phyloP scores from a whole-genome alignment of 1,139 yeast species.

The Kodamaea derodonti region DNA sequence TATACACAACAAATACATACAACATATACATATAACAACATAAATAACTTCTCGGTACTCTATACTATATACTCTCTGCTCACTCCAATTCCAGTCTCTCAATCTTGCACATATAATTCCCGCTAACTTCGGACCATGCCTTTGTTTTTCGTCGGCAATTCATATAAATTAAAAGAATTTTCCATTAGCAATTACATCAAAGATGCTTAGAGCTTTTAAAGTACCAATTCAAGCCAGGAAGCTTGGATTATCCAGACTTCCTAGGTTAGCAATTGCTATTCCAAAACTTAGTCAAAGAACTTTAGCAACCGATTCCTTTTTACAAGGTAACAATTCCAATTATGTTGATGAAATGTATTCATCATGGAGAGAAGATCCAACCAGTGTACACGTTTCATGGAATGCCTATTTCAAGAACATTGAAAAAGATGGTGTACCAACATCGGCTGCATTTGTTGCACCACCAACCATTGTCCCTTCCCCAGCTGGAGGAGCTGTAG shows the following conservation, averaged over 20 bases:
- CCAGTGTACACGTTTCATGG: conserved; percentile 94
- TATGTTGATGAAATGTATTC: conserved; percentile 97
- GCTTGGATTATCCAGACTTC: too few relatives aligned
- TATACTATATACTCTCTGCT: too few relatives aligned
- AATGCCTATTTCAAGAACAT: conserved; percentile 91
- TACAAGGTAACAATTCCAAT: conserved; percentile 81
- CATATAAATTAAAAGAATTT: background rate
- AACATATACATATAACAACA: too few relatives aligned
- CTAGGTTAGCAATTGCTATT: too few relatives aligned
- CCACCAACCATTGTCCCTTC: conserved; percentile 85
- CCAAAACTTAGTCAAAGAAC: too few relatives aligned
- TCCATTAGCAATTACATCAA: conserved; percentile 1
- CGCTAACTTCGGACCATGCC: too few relatives aligned
- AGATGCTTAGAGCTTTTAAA: conserved; percentile 46
- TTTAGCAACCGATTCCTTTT: conserved; percentile 59
- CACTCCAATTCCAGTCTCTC: too few relatives aligned
- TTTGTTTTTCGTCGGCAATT: too few relatives aligned
- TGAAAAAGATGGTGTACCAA: conserved; percentile 63
- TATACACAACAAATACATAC: too few relatives aligned
- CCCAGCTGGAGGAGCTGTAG: conserved; percentile 66
- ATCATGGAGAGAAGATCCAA: conserved; percentile 90
- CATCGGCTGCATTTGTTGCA: conserved; percentile 76
- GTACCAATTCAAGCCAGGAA: conserved; percentile 35
- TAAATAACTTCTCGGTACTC: too few relatives aligned
- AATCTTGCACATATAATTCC: too few relatives aligned